These are phyloP conservation scores for Pichia sp. DNA, from an alignment of 1,139 yeast species.

Conservation along the genomic window DNA sequence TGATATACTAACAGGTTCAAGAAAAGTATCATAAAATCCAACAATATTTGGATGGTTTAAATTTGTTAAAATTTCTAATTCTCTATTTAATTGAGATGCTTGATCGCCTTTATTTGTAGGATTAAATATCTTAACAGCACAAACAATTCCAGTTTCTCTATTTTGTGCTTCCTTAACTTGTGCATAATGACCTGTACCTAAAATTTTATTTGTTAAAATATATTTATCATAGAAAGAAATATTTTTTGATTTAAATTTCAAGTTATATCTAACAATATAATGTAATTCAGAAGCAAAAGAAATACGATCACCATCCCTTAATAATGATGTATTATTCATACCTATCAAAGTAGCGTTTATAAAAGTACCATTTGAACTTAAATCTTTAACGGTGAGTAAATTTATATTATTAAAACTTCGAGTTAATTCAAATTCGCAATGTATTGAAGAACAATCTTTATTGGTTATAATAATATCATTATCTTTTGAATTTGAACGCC, in stretches of 20 bases:
- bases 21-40: slow-evolving; percentile 55
- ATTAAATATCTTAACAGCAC: slow-evolving; percentile 74
- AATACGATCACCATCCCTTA: slow-evolving; percentile 60
- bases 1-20: slow-evolving; percentile 56
- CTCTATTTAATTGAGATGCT: slow-evolving; percentile 50
- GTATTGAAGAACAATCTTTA: slow-evolving; percentile 61
- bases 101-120: slow-evolving; percentile 41
- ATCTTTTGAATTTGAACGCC: slow-evolving; percentile 54
- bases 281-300: slow-evolving; percentile 57
- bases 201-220: slow-evolving; percentile 45
- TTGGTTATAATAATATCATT: slow-evolving; percentile 47
- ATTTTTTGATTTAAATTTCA: slow-evolving; percentile 20
- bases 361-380: slow-evolving; percentile 63
- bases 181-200: slow-evolving; percentile 78
- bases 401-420: slow-evolving; percentile 32
- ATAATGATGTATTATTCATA: slow-evolving; percentile 39
- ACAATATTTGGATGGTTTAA: slow-evolving; percentile 69
- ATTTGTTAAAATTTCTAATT: slow-evolving; percentile 58
- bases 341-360: slow-evolving; percentile 54
- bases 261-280: slow-evolving; percentile 49
- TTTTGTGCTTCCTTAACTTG: slow-evolving; percentile 64
- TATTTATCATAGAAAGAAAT: slow-evolving; percentile 53
- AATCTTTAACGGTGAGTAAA: slow-evolving; percentile 47
- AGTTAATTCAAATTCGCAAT: slow-evolving; percentile 40
- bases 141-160: slow-evolving; percentile 50